Percentiles rank a stretch among this genome's conserved stretches.
Evolutionary conservation across 202 grass and related monocot species (phyloP).

Genomic region (Musa balbisiana): DNA sequence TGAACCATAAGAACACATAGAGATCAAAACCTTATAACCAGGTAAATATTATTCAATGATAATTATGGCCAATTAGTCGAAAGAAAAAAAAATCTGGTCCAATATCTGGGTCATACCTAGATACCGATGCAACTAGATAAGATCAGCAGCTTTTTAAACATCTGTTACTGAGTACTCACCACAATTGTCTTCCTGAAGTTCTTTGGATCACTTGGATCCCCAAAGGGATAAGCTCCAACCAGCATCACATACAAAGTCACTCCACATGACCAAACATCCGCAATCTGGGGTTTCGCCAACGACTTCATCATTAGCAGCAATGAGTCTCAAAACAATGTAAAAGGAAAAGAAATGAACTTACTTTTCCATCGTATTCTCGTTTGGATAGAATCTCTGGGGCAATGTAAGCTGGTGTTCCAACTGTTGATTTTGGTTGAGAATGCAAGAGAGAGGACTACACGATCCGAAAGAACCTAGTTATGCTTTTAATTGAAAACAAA

Average conservation of each 20-base stretch:
- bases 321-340: not conserved
- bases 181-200: constrained; percentile 26
- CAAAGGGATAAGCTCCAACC: constrained; percentile 31
- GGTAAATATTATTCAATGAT: not conserved
- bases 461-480: constrained; percentile 7
- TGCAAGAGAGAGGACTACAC: constrained; percentile 80
- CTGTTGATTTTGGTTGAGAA: constrained; percentile 97
- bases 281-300: constrained; percentile 7
- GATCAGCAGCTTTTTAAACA: not conserved
- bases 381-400: constrained; percentile 85
- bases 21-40: not conserved
- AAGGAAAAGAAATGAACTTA: constrained; percentile 19
- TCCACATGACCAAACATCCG: constrained; percentile 32
- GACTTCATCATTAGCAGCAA: not conserved
- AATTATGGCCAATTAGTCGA: not conserved
- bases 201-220: constrained; percentile 26
- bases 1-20: not conserved
- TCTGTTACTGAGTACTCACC: not conserved
- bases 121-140: too few species aligned
- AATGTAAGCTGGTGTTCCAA: constrained; percentile 95
- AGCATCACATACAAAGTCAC: constrained; percentile 32
- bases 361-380: constrained; percentile 94
- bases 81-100: too few species aligned
- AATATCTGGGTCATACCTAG: too few species aligned
- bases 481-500: not conserved